Evolutionary conservation across 139 green algal genomes (phyloP).

Genomic region (Coelastrella sp.): DNA sequence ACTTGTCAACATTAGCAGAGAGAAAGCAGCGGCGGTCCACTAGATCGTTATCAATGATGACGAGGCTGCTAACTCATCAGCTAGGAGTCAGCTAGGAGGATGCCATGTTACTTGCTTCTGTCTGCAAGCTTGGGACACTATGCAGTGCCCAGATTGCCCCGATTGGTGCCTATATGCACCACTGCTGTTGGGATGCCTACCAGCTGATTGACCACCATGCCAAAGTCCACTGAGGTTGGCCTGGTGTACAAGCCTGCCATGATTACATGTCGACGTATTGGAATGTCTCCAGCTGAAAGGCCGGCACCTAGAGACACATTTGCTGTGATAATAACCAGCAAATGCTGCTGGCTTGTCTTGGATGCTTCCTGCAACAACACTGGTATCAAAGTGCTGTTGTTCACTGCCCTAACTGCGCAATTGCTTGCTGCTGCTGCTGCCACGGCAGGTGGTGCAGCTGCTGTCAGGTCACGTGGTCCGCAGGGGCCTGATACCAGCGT

Average conservation of each 20-base stretch:
- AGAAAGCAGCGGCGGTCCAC: too few relatives aligned
- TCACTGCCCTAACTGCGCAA: background rate
- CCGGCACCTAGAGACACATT: background rate
- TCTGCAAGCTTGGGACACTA: background rate
- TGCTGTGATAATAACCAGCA: background rate
- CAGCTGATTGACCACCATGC: slow-evolving; percentile 39
- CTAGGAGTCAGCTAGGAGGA: too few relatives aligned
- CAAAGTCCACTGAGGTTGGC: slow-evolving; percentile 32
- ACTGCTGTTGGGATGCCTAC: background rate
- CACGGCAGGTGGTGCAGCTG: background rate
- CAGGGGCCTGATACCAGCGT: background rate
- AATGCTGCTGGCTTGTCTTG: background rate
- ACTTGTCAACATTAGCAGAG: too few relatives aligned
- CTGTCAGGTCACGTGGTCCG: background rate
- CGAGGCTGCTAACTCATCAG: too few relatives aligned
- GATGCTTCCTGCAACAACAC: background rate
- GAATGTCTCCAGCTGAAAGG: background rate
- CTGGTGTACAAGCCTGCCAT: background rate
- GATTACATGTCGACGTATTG: background rate
- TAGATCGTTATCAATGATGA: too few relatives aligned
- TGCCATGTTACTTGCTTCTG: background rate
- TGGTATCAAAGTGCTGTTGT: background rate
- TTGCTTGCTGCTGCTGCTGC: background rate
- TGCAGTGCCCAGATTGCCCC: too few relatives aligned
- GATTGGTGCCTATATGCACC: too few relatives aligned